A percentile compares a stretch with the other conserved stretches of the same genome.
Evolutionary conservation across 768 basidiomycete species (phyloP).

Genomic region (Leccinum arenicola): DNA sequence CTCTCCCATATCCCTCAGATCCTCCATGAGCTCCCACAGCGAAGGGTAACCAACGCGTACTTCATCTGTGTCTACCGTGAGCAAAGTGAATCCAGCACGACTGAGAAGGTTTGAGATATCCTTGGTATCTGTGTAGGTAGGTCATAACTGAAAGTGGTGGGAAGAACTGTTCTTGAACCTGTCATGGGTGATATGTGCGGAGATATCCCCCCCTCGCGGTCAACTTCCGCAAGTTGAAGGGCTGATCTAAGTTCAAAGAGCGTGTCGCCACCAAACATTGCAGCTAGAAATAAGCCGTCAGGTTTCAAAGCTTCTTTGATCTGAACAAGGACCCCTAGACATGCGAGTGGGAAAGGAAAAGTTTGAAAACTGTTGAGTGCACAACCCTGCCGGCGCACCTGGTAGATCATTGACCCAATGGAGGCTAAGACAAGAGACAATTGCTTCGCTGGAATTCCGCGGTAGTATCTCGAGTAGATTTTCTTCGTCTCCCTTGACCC

Average conservation of each 20-base stretch:
- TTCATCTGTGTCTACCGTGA: constrained; percentile 96
- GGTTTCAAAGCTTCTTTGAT: constrained; percentile 81
- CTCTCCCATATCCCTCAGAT: constrained; percentile 96
- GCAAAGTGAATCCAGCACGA: constrained; percentile 88
- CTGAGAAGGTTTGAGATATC: constrained; percentile 91
- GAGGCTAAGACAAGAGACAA: constrained; percentile 86
- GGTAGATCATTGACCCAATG: constrained; percentile 99
- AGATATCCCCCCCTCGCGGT: constrained; percentile 95
- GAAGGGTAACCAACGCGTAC: constrained; percentile 86
- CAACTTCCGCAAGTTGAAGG: constrained; percentile 89
- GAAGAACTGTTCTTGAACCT: constrained; percentile 44
- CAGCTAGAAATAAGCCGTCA: constrained; percentile 92
- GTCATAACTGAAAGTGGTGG: constrained; percentile 4
- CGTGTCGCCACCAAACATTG: constrained; percentile 94
- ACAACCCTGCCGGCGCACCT: constrained; percentile 46
- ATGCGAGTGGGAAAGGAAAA: background rate
- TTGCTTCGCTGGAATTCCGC: constrained; percentile 81
- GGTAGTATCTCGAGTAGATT: constrained; percentile 61
- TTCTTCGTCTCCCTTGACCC: constrained; percentile 85
- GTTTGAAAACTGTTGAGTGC: background rate
- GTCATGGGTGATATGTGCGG: constrained; percentile 98
- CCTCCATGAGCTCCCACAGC: constrained; percentile 94
- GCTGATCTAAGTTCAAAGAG: constrained; percentile 95
- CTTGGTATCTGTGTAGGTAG: constrained; percentile 63
- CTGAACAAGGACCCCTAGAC: constrained; percentile 76